These are phyloP conservation scores for Penicillium sp. DNA, from an alignment of 2,329 filamentous ascomycete species.

Conservation along the genomic window DNA sequence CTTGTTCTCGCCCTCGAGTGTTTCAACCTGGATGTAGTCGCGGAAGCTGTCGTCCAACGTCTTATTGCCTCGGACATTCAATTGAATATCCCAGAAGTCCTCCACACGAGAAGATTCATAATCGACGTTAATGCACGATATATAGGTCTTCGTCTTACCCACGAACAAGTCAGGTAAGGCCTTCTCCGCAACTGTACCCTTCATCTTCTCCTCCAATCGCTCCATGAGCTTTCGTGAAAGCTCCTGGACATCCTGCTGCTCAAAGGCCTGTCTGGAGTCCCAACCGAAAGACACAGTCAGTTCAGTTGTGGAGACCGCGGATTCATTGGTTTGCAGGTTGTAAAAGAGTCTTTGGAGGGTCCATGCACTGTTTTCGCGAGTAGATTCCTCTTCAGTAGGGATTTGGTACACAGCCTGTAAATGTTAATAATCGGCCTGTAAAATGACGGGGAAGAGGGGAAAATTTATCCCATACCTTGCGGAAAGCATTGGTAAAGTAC, in stretches of 20 bases:
- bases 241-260: conserved; percentile 98
- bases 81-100: conserved; percentile 98
- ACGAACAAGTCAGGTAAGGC: conserved; percentile 89
- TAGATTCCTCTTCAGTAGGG: conserved; percentile 81
- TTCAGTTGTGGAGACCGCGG: conserved; percentile 85
- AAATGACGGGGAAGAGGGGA: background rate
- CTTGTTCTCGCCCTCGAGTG: conserved; percentile 96
- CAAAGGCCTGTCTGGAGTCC: conserved; percentile 97
- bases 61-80: conserved; percentile 94
- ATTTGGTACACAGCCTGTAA: conserved; percentile 90
- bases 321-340: conserved; percentile 81
- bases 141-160: conserved; percentile 98
- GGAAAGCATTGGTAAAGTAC: conserved; percentile 88
- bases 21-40: conserved; percentile 95
- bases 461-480: conserved; percentile 63
- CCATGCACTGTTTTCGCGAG: conserved; percentile 84
- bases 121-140: conserved; percentile 96
- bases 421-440: background rate
- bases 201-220: conserved; percentile 96
- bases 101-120: conserved; percentile 95
- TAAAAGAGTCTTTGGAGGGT: conserved; percentile 93
- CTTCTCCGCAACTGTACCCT: conserved; percentile 88
- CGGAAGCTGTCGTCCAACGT: conserved; percentile 91
- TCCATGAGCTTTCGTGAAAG: conserved; percentile 97
- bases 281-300: conserved; percentile 96